Base-by-base conservation (phyloP, 169 alveolate species). In the Plasmodium falciparum region DNA sequence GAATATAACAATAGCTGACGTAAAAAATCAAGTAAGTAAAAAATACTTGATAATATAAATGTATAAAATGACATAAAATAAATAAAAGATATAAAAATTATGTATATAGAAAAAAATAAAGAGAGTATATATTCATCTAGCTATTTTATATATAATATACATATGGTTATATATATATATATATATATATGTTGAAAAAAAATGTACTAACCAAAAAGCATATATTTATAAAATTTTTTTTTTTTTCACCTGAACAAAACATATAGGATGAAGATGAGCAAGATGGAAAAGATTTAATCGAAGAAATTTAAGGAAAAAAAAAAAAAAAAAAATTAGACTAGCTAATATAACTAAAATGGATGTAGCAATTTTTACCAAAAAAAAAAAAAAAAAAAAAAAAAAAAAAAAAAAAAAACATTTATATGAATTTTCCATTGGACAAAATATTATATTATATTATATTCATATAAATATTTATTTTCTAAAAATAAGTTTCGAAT, bases 1-100 rank as follows among this genome's bases (percentile, higher is more conserved):
- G 85, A 83, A 83, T 61, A 83, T 83, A n/a, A 83, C 86, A 70
- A 50, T 83, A 8, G 61, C 91, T 59, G 86, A 83, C 15, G 91
- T 83, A 39, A 58, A 9, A 50, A 56, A 58, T 69, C 73, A 70
- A 39, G 91, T 83, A 69, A 70, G 24, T 13, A 58, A 76, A 56
- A 50, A 50, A 49, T 39, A 39, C 6, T 39, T 39, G 2, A 39
- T 39, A 39, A 39, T 39, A 39, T 5, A 39, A 39, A 39, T 39
- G 47, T 39, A 39, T 39, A 39, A 39, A 39, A 39, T 39, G 47
- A 5, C 47, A 5, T 39, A 39, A 5, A 39, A 39, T 39, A 39
- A 39, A 39, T 39, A 39, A 33, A 33, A 39, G 9, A 39, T 39
- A 39, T 39, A 39, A 39, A 4, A 5, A 39, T 39, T 39, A 39